Evolutionary conservation across 2,329 filamentous ascomycete species (phyloP).

Genomic region (Gnomoniopsis sp.): DNA sequence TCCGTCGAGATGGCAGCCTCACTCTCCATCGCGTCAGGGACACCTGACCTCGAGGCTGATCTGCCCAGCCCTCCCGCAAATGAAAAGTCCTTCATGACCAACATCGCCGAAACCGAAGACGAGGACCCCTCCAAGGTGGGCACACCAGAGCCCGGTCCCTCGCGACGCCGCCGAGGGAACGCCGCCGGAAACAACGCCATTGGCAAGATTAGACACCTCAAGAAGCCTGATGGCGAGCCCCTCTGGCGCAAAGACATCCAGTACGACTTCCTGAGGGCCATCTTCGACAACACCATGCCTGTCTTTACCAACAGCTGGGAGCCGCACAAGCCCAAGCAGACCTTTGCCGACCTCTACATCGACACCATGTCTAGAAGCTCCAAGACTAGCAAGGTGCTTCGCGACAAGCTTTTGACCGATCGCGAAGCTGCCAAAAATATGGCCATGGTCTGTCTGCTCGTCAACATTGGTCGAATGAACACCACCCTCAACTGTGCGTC

Average conservation of each 20-base stretch:
- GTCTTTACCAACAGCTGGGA: slow-evolving; percentile 95
- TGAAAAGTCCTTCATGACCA: slow-evolving; percentile 46
- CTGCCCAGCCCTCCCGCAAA: slow-evolving; percentile 42
- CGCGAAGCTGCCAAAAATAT: slow-evolving; percentile 91
- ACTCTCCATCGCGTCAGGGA: slow-evolving; percentile 36
- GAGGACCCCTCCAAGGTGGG: slow-evolving; percentile 41
- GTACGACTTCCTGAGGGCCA: slow-evolving; percentile 76
- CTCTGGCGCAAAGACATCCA: slow-evolving; percentile 87
- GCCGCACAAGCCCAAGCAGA: slow-evolving; percentile 57
- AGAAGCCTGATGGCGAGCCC: slow-evolving; percentile 85
- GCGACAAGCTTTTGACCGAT: slow-evolving; percentile 93
- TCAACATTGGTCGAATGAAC: slow-evolving; percentile 98
- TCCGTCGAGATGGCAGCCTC: slow-evolving; percentile 27
- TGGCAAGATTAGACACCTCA: slow-evolving; percentile 77
- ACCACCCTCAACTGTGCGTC: slow-evolving; percentile 90
- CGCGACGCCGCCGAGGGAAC: slow-evolving; percentile 23
- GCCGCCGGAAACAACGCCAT: slow-evolving; percentile 33
- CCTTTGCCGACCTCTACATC: slow-evolving; percentile 94
- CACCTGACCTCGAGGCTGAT: slow-evolving; percentile 40
- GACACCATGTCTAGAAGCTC: slow-evolving; percentile 98
- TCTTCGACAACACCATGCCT: slow-evolving; percentile 69
- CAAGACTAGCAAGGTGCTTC: slow-evolving; percentile 97
- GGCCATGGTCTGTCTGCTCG: slow-evolving; percentile 97
- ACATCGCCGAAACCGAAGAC: slow-evolving; percentile 46
- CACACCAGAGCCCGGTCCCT: slow-evolving; percentile 38